phyloP scores from a whole-genome alignment of 257 asterid species.

The Paulownia fortunei region DNA sequence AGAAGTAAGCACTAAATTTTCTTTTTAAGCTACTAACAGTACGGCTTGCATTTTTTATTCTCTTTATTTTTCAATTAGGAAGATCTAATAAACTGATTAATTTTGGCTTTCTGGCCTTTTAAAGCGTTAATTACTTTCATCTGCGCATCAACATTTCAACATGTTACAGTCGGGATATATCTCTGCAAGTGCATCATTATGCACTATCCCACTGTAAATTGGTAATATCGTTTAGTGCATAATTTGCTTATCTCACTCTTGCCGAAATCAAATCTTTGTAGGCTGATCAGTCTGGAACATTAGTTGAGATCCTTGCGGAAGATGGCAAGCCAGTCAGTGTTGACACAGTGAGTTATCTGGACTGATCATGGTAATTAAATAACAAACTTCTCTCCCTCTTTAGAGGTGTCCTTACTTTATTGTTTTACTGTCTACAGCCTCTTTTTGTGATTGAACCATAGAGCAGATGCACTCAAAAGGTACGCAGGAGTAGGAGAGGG shows the following conservation, averaged over 20 bases:
- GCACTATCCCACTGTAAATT: neutral
- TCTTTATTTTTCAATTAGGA: neutral
- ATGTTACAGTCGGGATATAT: neutral
- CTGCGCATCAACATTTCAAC: neutral
- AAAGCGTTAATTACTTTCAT: neutral
- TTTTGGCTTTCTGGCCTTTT: neutral
- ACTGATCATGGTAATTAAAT: neutral
- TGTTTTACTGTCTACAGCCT: constrained; percentile 51
- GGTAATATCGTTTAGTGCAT: neutral
- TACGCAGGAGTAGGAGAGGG: constrained; percentile 16
- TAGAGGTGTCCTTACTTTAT: constrained; percentile 3
- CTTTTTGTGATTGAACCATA: constrained; percentile 66
- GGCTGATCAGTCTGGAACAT: constrained; percentile 74
- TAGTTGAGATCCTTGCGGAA: constrained; percentile 61
- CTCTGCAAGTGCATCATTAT: neutral
- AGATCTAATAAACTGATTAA: neutral
- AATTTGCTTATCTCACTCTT: neutral
- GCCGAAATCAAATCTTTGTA: constrained; percentile 23
- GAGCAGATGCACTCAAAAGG: constrained; percentile 14
- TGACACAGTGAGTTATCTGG: constrained; percentile 56
- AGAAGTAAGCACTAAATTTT: constrained; percentile 51
- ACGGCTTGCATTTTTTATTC: neutral
- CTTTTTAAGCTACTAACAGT: neutral
- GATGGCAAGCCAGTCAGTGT: constrained; percentile 76
- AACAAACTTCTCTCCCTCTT: neutral